Percentiles rank a stretch among this genome's conserved stretches.
These are phyloP conservation scores for Cercophora sp. DNA, from an alignment of 495 filamentous ascomycete genomes.

Conservation along the genomic window DNA sequence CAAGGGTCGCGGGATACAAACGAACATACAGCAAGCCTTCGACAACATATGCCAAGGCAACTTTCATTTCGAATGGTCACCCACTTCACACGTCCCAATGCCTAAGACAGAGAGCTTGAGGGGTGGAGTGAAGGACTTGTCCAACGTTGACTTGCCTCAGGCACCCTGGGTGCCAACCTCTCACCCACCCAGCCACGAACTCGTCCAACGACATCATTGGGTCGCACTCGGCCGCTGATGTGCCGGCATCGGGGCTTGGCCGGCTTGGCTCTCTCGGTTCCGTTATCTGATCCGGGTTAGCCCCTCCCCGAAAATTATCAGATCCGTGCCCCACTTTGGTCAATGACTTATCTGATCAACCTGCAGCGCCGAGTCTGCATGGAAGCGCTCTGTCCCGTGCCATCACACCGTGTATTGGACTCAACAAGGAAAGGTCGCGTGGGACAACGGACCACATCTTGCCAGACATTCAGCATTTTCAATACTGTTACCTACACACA, in stretches of 20 bases:
- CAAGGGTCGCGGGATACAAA: no score
- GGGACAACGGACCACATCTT: slow-evolving; percentile 1
- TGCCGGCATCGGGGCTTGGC: slow-evolving; percentile 1
- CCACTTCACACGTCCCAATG: no score
- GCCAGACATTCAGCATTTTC: slow-evolving; percentile 1
- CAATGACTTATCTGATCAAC: slow-evolving; percentile 1
- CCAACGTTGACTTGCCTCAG: slow-evolving; percentile 1
- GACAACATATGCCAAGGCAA: no score
- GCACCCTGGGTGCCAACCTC: background rate
- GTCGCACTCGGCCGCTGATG: slow-evolving; percentile 1
- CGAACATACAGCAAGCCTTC: no score
- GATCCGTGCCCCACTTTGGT: slow-evolving; percentile 1
- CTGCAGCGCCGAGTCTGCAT: slow-evolving; percentile 1
- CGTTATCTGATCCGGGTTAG: slow-evolving; percentile 2
- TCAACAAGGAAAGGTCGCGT: slow-evolving; percentile 2
- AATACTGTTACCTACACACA: slow-evolving; percentile 1
- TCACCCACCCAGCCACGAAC: slow-evolving; percentile 1
- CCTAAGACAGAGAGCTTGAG: no score
- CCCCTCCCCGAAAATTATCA: slow-evolving; percentile 2
- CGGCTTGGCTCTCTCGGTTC: slow-evolving; percentile 1
- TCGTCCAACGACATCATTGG: slow-evolving; percentile 1
- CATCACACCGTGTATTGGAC: slow-evolving; percentile 1
- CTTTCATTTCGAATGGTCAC: no score
- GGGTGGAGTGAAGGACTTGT: slow-evolving; percentile 1
- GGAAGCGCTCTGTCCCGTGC: background rate